These are phyloP conservation scores for Fagopyrum tataricum DNA, from an alignment of 148 eudicot species.

Conservation along the genomic window DNA sequence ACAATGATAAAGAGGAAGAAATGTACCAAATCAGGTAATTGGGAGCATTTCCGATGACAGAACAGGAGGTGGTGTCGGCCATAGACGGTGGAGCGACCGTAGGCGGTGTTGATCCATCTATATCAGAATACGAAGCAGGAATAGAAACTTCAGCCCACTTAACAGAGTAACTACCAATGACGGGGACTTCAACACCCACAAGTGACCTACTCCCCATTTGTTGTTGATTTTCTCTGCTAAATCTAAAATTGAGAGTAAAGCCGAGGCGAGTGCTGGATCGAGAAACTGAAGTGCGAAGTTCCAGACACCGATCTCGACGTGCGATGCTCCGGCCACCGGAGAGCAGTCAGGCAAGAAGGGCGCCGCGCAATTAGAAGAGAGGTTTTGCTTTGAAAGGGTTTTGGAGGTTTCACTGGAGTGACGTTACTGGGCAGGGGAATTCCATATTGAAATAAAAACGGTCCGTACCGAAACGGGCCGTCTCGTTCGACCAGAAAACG, in stretches of 20 bases:
- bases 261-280: background rate
- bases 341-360: too few species aligned
- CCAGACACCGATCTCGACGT: background rate
- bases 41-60: conserved; percentile 60
- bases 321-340: too few species aligned
- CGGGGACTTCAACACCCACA: conserved; percentile 76
- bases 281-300: background rate
- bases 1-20: background rate
- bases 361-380: too few species aligned
- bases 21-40: conserved; percentile 62
- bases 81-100: conserved; percentile 22
- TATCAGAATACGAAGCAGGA: conserved; percentile 19
- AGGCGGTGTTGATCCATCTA: conserved; percentile 9
- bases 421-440: too few species aligned
- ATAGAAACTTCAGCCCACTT: conserved; percentile 62
- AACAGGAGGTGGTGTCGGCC: conserved; percentile 53
- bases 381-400: too few species aligned
- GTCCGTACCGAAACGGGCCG: too few species aligned
- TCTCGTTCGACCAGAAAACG: too few species aligned
- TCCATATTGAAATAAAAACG: too few species aligned
- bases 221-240: background rate
- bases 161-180: conserved; percentile 48
- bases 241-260: too few species aligned
- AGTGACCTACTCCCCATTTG: conserved; percentile 38
- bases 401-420: too few species aligned